Evolutionary conservation across 2,329 filamentous ascomycete genomes (phyloP).

Genomic region (Fusarium azukiicola): DNA sequence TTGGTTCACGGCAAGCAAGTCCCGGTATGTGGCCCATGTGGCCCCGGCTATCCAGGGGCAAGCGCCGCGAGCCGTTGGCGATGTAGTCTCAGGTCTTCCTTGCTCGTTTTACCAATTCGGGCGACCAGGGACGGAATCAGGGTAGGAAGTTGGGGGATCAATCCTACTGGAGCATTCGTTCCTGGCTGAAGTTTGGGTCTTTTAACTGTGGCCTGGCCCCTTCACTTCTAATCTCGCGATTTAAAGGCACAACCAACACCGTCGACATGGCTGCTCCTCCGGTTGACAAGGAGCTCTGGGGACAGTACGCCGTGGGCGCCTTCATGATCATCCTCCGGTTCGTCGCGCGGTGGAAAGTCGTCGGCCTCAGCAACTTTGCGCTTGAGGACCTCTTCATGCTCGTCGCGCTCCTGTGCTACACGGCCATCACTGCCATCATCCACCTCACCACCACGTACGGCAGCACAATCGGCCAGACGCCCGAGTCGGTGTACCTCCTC

Average conservation of each 20-base stretch:
- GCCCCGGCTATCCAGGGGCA: too few species aligned
- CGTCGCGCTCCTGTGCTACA: constrained; percentile 3
- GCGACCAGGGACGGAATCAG: too few species aligned
- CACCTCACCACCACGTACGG: constrained; percentile 14
- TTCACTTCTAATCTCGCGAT: background rate
- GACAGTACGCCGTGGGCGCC: constrained; percentile 6
- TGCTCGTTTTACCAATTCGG: too few species aligned
- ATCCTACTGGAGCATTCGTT: too few species aligned
- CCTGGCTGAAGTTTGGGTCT: too few species aligned
- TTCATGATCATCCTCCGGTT: constrained; percentile 13
- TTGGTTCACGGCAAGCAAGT: too few species aligned
- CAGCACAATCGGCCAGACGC: constrained; percentile 23
- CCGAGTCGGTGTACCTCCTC: constrained; percentile 21
- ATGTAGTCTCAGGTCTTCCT: too few species aligned
- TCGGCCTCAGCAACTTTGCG: background rate
- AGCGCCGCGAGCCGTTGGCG: too few species aligned
- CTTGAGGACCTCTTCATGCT: background rate
- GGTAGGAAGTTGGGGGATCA: too few species aligned
- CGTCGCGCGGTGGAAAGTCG: constrained; percentile 12
- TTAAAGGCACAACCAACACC: background rate
- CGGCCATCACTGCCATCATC: constrained; percentile 7
- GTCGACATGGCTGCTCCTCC: background rate
- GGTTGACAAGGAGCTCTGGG: constrained; percentile 22
- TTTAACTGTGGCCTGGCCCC: too few species aligned
- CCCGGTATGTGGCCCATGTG: too few species aligned